Percentiles rank a stretch among this genome's conserved stretches.
Conservation (phyloP, 768 basidiomycete species). For the Leccinum boreale region DNA sequence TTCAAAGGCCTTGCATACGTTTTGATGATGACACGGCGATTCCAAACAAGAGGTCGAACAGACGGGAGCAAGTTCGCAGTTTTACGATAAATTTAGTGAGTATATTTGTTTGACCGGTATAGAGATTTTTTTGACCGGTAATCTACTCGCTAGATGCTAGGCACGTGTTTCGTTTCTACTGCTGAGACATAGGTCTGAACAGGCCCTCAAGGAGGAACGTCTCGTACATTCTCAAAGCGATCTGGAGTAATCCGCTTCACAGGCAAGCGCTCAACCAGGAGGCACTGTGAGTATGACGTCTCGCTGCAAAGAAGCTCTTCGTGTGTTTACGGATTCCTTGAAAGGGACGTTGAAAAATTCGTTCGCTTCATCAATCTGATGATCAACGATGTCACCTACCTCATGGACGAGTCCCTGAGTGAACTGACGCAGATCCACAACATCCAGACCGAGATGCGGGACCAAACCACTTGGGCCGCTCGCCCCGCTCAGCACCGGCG, state of each 20-base stretch:
- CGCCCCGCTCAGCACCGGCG: conserved; percentile 69
- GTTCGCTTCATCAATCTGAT: conserved; percentile 95
- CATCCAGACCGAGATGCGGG: conserved; percentile 82
- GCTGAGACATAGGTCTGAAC: conserved; percentile 16
- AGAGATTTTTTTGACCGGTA: conserved; percentile 6
- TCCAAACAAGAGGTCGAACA: conserved; percentile 81
- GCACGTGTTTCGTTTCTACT: conserved; percentile 29
- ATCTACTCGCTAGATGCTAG: conserved; percentile 45
- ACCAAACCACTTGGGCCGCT: conserved; percentile 66
- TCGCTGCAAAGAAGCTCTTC: not conserved
- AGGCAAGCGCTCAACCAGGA: conserved; percentile 81
- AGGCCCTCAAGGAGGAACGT: conserved; percentile 70
- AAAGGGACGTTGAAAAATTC: conserved; percentile 87
- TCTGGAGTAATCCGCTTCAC: conserved; percentile 91
- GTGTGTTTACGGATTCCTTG: conserved; percentile 7
- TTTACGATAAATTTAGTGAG: conserved; percentile 97
- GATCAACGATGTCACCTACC: conserved; percentile 98
- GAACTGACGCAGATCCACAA: conserved; percentile 86
- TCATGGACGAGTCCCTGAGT: conserved; percentile 92
- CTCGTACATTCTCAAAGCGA: conserved; percentile 77
- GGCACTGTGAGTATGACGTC: conserved; percentile 53
- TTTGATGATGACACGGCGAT: conserved; percentile 1
- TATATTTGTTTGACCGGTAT: conserved; percentile 15
- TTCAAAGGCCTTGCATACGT: not conserved
- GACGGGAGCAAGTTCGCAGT: conserved; percentile 96